Evolutionary conservation across 2,329 filamentous ascomycete genomes (phyloP), one percentile per base, ranked within the genome.

Genomic region (Pseudopithomyces chartarum): DNA sequence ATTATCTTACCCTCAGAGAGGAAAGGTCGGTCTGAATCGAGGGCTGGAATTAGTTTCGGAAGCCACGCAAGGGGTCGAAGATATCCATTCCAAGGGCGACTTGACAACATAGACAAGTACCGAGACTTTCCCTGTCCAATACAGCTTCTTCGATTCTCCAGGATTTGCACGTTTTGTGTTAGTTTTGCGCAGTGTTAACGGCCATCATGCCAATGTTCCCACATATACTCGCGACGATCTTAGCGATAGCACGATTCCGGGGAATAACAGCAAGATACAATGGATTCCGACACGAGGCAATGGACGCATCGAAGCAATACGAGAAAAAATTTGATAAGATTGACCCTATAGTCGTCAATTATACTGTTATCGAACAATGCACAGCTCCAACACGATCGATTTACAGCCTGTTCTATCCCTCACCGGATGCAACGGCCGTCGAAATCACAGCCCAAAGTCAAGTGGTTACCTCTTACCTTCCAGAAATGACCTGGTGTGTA

Each of bases 371-470:
- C 20, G 63, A 62, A 13, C 54, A 61, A 59, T 66, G 56, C 39
- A 39, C 59, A 34, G 38, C 52, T 3, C 40, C 59, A 51, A 58
- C 62, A 5, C 58, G 51, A 33, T 57, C 60, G 3, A 65, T 76
- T 19, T 63, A 76, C 52, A 76, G 74, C 33, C 66, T 76, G 39
- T 66, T 80, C 22, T 79, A 72, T 34, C 78, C 78, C 3, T 80
- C 78, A 11, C 78, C 78, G 2, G 74, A 74, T 49, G 78, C 78
- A n/a, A 64, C 69, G 15, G 73, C 75, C 0, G 63, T 80, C 2
- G 67, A 77, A 13, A 67, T 80, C 10, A 80, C 77, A 1, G 56
- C 68, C 26, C 74, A 79, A 57, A 79, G 78, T 61, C 78, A 80
- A 59, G 65, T 79, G 10, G 69, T 79, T 22, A 77, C 76, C 8